Base-by-base conservation (phyloP, 352 stramenopile species). In the Pseudoperonospora humuli region DNA sequence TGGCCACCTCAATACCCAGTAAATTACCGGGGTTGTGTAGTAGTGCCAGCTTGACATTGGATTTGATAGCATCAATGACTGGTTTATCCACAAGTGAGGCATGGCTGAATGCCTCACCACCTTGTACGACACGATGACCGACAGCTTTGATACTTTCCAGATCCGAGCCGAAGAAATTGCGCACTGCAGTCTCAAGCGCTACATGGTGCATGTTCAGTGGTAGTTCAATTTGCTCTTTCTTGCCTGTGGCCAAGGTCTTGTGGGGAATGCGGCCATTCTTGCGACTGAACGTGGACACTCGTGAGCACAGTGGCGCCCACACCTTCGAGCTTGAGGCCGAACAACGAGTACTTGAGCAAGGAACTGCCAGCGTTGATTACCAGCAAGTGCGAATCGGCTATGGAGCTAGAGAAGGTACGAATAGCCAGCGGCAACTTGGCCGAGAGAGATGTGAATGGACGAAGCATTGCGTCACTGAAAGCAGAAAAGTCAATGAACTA, bases 11-110 rank as follows among this genome's bases (percentile, higher is more conserved):
- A 48, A 96, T 93, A n/a, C 82, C 86, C 24, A 86, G 57, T 31
- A 95, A 44, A 44, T 90, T 91, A 44, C 70, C 70, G 5, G 86
- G 84, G 57, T 96, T 96, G 75, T 96, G 86, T 56, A 93, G 54
- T 29, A 79, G 80, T 7, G 82, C 82, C 15, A 94, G 54, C 32
- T 64, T 65, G 35, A 72, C 71, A 59, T 75, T 85, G 11, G 70
- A 55, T 28, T 73, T 64, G 37, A 94, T 60, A 18, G 69, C 75
- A 1, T 68, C 64, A 21, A 85, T 41, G 10, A 90, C 68, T 4
- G 51, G 33, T 7, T 51, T 42, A 42, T 82, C 64, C 28, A 93
- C 71, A n/a, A 69, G 24, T n/a, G 61, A 68, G 3, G 77, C 71
- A 6, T 72, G 49, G 35, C 69, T 67, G 47, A 89, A 85, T n/a